Base-by-base conservation (phyloP, 306 rosid species). In the Malus sylvestris region DNA sequence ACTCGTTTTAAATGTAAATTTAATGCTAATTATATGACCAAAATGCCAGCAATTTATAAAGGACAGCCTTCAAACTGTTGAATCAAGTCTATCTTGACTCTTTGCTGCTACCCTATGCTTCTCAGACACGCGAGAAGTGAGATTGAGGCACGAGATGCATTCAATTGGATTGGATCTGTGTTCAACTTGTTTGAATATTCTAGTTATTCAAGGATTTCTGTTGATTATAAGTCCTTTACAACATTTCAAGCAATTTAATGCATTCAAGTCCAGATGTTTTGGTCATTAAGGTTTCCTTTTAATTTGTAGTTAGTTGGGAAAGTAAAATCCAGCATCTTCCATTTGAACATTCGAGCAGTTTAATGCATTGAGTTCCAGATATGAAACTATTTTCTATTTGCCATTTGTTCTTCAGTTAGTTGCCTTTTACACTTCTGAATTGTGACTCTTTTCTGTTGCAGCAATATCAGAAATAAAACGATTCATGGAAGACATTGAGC, bases 381-480 rank as follows among this genome's bases (percentile, higher is more conserved):
- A 8, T 63, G 68, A 29, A 30, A 30, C 35, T 14, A 6, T 20
- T 30, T 15, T 63, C 22, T 29, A 63, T 18, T 74, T 29, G 22
- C 49, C 16, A 18, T 29, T 25, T 44, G 42, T 66, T 52, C 27
- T 63, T 32, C 68, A 14, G 22, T 63, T 30, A 29, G 22, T 63
- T 69, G 12, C 25, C 25, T 29, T 65, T 29, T 59, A 42, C 18
- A 53, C 53, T 76, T 27, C 20, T 76, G 38, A 70, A 29, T 45
- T 27, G 5, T 38, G 22, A 52, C 25, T 81, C 60, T 2, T 67
- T 51, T 9, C 52, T 55, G 69, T 46, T 80, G 83, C 81, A 94
- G 98, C 84, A 67, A 90, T 82, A 89, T 84, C 90, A 64, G 88
- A 82, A 75, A 81, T 79, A 57, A 75, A 57, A 38, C 76, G 68